Evolutionary conservation across 441 rosid genomes (phyloP), one percentile per base, ranked within the genome.

Genomic region (Monsonia emarginata): DNA sequence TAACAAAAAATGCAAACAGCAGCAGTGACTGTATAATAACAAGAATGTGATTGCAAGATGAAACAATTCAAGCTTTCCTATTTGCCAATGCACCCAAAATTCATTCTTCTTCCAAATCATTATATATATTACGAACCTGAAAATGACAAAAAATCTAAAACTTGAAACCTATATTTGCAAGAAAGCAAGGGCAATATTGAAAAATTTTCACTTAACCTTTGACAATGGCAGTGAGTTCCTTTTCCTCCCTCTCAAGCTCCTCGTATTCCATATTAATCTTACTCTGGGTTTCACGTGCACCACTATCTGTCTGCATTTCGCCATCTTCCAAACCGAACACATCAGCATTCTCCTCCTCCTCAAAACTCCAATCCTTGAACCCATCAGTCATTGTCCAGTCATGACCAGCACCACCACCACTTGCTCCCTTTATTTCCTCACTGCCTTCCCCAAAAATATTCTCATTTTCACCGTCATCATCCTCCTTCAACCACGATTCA

Each of bases 201-300:
- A 72, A 7, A 1, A 14, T 0, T 44, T 6, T 0, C 13, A 18
- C 28, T 66, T 80, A 63, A 73, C 96, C 98, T 80, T 92, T 74
- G 65, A 92, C 75, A 22, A 84, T 26, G 46, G 82, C 74, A 70
- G 71, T 52, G 65, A 89, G 91, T 61, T 82, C 78, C 30, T 86
- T 77, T 83, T 83, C 88, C 68, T 88, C 96, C 32, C 54, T 70
- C 70, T 79, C 77, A 10, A 89, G 83, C 69, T 65, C 72, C 57
- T 28, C 28, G 64, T 80, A 78, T 75, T 87, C 83, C 67, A 57
- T 76, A 19, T 60, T 80, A 72, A 65, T 73, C 61, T 77, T 71
- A 25, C 2, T 74, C 36, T 76, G 74, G n/a, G 14, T 72, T 22
- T 26, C 61, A 25, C 74, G 48, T 38, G 40, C 4, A 22, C 65